These are phyloP conservation scores for Silene uniflora DNA, from an alignment of 148 eudicot genomes.

Conservation along the genomic window DNA sequence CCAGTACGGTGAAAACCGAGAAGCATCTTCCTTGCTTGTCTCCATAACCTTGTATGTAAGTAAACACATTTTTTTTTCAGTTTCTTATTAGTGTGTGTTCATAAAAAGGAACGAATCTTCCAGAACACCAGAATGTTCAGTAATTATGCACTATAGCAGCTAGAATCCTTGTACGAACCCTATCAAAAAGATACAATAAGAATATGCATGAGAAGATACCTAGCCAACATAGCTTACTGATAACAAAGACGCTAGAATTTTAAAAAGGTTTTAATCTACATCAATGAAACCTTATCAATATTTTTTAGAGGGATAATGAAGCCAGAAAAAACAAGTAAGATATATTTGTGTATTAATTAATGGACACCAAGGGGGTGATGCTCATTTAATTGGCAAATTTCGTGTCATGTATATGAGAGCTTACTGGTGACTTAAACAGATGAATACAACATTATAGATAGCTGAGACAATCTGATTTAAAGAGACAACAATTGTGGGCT, in stretches of 20 bases:
- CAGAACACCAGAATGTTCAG: background rate
- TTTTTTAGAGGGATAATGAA: too few relatives aligned
- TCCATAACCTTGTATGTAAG: slow-evolving; percentile 43
- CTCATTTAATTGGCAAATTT: too few relatives aligned
- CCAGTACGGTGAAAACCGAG: slow-evolving; percentile 93
- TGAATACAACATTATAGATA: background rate
- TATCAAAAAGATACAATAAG: too few relatives aligned
- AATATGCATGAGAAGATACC: too few relatives aligned
- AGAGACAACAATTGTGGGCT: background rate
- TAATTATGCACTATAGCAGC: background rate
- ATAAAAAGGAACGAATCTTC: background rate
- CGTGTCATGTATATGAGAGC: too few relatives aligned
- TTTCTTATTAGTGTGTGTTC: background rate
- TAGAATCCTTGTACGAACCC: background rate
- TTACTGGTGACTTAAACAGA: background rate
- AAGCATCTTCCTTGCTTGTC: slow-evolving; percentile 71
- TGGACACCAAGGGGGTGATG: too few relatives aligned
- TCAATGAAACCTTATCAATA: too few relatives aligned
- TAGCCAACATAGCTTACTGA: too few relatives aligned
- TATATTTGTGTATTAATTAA: too few relatives aligned
- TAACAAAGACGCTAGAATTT: too few relatives aligned
- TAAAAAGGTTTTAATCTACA: too few relatives aligned
- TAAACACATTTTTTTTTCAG: background rate
- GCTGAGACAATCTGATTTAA: background rate
- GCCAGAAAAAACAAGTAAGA: too few relatives aligned